Base-by-base conservation (phyloP, 2,329 filamentous ascomycete genomes). In the Fonsecaea monophora region DNA sequence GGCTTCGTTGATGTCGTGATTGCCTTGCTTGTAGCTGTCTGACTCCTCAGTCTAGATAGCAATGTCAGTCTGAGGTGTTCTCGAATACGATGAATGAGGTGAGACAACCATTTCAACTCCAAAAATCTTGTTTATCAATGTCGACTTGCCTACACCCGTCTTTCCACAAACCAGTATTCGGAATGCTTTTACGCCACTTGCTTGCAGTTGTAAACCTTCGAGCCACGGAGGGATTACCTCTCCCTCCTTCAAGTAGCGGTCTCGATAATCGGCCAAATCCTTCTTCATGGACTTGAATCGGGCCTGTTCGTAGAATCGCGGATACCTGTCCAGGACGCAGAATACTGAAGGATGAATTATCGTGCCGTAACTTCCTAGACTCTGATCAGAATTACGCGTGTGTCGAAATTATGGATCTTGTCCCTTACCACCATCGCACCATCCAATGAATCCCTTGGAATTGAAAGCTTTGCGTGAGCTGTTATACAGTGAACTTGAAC, bases 281-380 rank as follows among this genome's bases (percentile, higher is more conserved):
- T 68, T 61, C 55, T 71, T 71, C 57, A 69, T 30, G 21, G 56
- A 25, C 67, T 74, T 69, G 73, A 75, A 62, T 70, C 69, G 68
- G 62, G 68, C 12, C 69, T 72, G 65, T 73, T 75, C 68, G 70
- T 75, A 54, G 64, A 75, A 65, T 70, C 72, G 38, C 70, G 65
- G 73, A 63, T 75, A 66, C 65, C 74, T 68, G 64, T 77, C 75
- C 6, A 76, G 72, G 9, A 76, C 64, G 37, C 74, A 68, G 54
- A 76, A 77, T 9, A 76, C 75, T 13, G 75, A 77, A 10, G 75
- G 76, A 65, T 78, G 76, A 13, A 78, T 71, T 42, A 77, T 74
- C 1, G 74, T 76, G 10, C 76, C 75, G 58, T 75, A 67, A 40
- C 34, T 55, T 15, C 53, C 64, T 68, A 53, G 12, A n/a, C 15